Percentiles rank a stretch among this genome's conserved stretches.
Conservation (phyloP, 2,329 filamentous ascomycete species). For the Botrytis tulipae region DNA sequence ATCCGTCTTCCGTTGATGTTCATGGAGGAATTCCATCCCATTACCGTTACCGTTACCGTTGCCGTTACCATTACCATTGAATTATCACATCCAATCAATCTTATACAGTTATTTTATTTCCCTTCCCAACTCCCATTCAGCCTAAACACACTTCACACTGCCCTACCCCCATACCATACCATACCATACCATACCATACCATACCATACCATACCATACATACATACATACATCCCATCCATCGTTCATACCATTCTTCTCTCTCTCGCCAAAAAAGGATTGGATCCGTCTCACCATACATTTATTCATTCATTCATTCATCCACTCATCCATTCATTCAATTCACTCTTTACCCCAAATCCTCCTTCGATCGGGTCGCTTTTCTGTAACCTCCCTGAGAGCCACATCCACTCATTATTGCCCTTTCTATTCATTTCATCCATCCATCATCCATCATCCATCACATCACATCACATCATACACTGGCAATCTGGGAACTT, state of each 20-base stretch:
- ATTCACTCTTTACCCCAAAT: neutral
- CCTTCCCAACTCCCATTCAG: neutral
- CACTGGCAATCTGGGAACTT: constrained; percentile 6
- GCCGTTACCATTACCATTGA: neutral
- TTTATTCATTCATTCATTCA: too few species aligned
- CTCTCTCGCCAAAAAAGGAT: neutral
- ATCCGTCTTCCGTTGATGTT: neutral
- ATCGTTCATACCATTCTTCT: too few species aligned
- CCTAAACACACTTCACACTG: neutral
- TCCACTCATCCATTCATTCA: neutral
- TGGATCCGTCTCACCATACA: neutral
- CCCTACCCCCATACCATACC: neutral
- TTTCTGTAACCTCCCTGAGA: neutral
- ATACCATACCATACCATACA: too few species aligned
- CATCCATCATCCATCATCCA: neutral
- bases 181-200: too few species aligned
- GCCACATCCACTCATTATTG: constrained; percentile 16
- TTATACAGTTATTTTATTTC: neutral
- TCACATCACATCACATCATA: neutral
- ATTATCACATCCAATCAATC: too few species aligned
- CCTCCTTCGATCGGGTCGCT: neutral
- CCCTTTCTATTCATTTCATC: neutral
- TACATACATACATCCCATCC: neutral
- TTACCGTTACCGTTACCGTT: neutral
- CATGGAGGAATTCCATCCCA: neutral